These are phyloP conservation scores for Globisporangium paroecandrum DNA, from an alignment of 352 stramenopile genomes.

Conservation along the genomic window DNA sequence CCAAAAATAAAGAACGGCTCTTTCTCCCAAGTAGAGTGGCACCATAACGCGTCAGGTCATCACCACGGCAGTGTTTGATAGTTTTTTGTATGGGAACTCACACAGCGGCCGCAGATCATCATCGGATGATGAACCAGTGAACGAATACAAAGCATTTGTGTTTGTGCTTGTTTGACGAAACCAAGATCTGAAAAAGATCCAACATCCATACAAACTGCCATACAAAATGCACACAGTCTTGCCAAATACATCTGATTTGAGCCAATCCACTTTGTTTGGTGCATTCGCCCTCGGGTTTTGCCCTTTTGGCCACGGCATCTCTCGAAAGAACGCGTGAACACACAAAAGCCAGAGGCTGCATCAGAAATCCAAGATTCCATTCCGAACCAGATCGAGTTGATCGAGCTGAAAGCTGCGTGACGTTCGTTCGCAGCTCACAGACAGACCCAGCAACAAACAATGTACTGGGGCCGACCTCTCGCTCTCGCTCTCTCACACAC, in stretches of 20 bases:
- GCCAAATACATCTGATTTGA: neutral
- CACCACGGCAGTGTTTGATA: neutral
- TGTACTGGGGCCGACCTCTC: neutral
- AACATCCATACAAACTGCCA: neutral
- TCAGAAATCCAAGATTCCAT: neutral
- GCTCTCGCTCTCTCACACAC: no score
- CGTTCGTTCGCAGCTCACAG: neutral
- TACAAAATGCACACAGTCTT: neutral
- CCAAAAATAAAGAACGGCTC: conserved; percentile 7
- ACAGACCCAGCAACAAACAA: neutral
- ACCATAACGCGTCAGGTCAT: neutral
- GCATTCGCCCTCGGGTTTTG: neutral
- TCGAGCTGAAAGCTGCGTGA: neutral
- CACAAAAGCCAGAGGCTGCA: neutral
- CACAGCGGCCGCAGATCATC: neutral
- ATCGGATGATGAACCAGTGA: neutral
- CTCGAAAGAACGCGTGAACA: neutral
- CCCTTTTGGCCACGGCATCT: neutral
- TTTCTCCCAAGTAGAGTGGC: neutral
- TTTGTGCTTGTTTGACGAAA: neutral
- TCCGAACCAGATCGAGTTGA: neutral
- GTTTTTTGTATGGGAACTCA: neutral
- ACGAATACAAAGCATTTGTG: neutral
- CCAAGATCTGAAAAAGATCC: neutral
- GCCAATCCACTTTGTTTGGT: no score